Conservation (phyloP, 2,329 filamentous ascomycete genomes). For the Aspergillus sp. region DNA sequence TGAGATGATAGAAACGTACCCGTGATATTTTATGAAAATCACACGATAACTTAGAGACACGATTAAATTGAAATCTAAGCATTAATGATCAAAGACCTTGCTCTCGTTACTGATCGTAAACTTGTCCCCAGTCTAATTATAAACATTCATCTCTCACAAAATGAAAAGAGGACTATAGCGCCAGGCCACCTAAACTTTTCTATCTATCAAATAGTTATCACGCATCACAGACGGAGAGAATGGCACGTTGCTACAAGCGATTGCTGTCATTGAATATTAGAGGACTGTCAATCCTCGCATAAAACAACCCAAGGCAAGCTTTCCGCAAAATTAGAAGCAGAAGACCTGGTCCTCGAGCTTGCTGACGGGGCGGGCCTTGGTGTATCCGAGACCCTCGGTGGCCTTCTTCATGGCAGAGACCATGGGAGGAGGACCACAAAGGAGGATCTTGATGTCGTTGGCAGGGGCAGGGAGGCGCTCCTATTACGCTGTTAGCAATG, state of each 20-base stretch:
- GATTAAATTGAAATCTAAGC: not conserved
- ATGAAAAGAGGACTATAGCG: not conserved
- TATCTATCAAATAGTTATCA: not conserved
- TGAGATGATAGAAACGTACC: conserved; percentile 32
- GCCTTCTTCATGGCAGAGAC: conserved; percentile 95
- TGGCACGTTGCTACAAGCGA: no score
- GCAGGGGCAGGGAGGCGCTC: conserved; percentile 70
- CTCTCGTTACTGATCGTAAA: conserved; percentile 3
- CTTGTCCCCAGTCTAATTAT: conserved; percentile 2
- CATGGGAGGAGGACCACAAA: conserved; percentile 97
- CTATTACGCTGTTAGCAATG: conserved; percentile 26
- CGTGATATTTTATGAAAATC: not conserved
- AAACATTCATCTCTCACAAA: not conserved
- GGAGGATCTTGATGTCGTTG: conserved; percentile 82
- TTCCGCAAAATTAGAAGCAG: conserved; percentile 65
- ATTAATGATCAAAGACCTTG: not conserved
- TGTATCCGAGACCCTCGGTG: conserved; percentile 79
- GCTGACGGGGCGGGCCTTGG: conserved; percentile 90
- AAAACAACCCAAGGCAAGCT: not conserved
- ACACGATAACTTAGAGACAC: no score
- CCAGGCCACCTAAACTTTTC: no score
- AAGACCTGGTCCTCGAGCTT: conserved; percentile 98
- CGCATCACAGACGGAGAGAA: not conserved
- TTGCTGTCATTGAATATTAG: no score
- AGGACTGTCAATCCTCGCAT: not conserved